Base-by-base conservation (phyloP, 345 rosid genomes). In the Nephelium lappaceum region DNA sequence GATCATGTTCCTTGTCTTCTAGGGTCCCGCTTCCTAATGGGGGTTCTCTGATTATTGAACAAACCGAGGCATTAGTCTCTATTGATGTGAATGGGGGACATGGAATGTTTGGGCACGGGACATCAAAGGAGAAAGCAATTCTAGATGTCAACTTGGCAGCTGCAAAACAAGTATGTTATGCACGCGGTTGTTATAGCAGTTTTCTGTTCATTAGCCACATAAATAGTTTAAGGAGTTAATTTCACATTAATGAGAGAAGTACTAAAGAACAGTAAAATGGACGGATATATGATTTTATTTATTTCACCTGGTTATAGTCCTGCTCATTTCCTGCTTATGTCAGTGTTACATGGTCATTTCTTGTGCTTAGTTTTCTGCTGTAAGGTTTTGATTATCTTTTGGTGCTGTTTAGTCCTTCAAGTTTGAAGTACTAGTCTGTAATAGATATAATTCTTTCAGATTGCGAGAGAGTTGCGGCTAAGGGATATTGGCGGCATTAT, bases 11-110 rank as follows among this genome's bases (percentile, higher is more conserved):
- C 57, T 75, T 76, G n/a, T 55, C 61, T 81, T 80, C 62, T 87
- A 95, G 99, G 89, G 98, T 95, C 81, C 86, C 91, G 73, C 93
- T 95, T 71, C 89, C 91, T 41, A 91, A 85, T 78, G 99, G 99
- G 80, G 99, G 98, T 78, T 93, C 98, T 80, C 79, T 95, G 84
- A 96, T 95, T 83, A 95, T 95, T 84, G 99, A 95, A 87, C 98
- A 93, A 86, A 95, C 99, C 0, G 99, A 95, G 89, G 99, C 99
- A 53, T 88, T 95, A 74, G 99, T 95, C 81, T 92, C 99, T 49
- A 89, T 95, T 86, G 99, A 95, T 85, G 99, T 95, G 76, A 95
- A 95, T 81, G 98, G 99, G 8, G 99, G 99, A 74, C 99, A 93
- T 84, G 94, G 93, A 72, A 92, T 95, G 98, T 83, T 93, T 83